Evolutionary conservation across 2,329 filamentous ascomycete genomes (phyloP).

Genomic region (Ophiostoma sp.): DNA sequence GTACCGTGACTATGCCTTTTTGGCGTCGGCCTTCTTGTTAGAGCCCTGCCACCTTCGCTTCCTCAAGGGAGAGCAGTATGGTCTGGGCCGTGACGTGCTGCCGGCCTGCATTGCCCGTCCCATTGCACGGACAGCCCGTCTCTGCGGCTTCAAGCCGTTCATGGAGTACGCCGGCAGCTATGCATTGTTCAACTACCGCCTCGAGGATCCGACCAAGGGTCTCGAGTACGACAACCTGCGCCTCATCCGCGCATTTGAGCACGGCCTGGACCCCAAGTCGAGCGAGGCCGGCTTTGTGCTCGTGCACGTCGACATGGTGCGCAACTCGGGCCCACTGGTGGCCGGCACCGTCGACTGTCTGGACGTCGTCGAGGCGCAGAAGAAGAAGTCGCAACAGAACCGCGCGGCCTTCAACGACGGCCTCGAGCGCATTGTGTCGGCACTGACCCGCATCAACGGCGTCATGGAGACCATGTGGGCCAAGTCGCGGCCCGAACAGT

Average conservation of each 20-base stretch:
- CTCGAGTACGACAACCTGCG: conserved; percentile 69
- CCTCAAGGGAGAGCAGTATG: conserved; percentile 71
- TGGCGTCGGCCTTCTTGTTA: conserved; percentile 84
- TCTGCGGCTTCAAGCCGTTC: conserved; percentile 90
- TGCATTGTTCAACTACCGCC: conserved; percentile 67
- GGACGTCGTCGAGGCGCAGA: conserved; percentile 42
- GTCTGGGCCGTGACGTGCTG: conserved; percentile 70
- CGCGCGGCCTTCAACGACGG: conserved; percentile 64
- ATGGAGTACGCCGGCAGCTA: conserved; percentile 80
- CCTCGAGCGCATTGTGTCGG: conserved; percentile 60
- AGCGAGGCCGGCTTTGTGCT: conserved; percentile 96
- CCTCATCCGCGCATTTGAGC: conserved; percentile 87
- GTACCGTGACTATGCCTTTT: conserved; percentile 89
- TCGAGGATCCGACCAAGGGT: conserved; percentile 56
- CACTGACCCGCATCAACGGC: conserved; percentile 69
- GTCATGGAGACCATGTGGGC: conserved; percentile 93
- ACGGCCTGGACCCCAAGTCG: conserved; percentile 79
- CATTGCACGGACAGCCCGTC: conserved; percentile 77
- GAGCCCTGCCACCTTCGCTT: conserved; percentile 84
- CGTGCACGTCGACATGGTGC: conserved; percentile 94
- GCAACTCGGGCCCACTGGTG: conserved; percentile 76
- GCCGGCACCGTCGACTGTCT: conserved; percentile 69
- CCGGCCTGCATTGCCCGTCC: conserved; percentile 76
- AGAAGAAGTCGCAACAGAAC: conserved; percentile 38
- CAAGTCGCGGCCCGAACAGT: conserved; percentile 75